Base-by-base conservation (phyloP, 306 rosid species). In the Herpetospermum pedunculosum region DNA sequence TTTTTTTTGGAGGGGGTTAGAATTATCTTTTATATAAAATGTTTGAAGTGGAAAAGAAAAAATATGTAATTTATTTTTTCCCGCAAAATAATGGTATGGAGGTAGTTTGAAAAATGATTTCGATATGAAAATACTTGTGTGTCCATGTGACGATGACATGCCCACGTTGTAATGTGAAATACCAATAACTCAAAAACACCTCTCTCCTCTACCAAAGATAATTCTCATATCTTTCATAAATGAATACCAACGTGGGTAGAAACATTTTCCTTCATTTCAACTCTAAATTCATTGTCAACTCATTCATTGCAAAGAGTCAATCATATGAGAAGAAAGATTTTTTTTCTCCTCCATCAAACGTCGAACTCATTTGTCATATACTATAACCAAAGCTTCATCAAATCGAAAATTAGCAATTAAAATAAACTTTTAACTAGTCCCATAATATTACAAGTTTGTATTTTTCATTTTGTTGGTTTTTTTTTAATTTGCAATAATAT, bases 121-220 rank as follows among this genome's bases (percentile, higher is more conserved):
- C 43, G 32, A 60, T 34, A 62, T 34, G 9, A 62, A 34, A 14
- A 62, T 16, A 19, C 37, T 60, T 64, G 25, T 5, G 28, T 35
- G 72, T 63, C 28, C 49, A 37, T 65, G 72, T 38, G 49, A 65
- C 21, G 16, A 65, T 65, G 72, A 21, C 72, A 65, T 65, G 34
- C 47, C 72, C 49, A 64, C 48, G 70, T 64, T 64, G 23, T 30
- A 60, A 62, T 62, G 44, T 18, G 44, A 34, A 58, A 62, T 21
- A 21, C 34, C 72, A 63, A 37, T n/a, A 63, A 63, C 48, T 63
- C 48, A n/a, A n/a, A n/a, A n/a, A n/a, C n/a, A n/a, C n/a, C n/a
- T n/a, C n/a, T n/a, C n/a, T n/a, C n/a, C n/a, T n/a, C n/a, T n/a
- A n/a, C n/a, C n/a, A n/a, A n/a, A n/a, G n/a, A n/a, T n/a, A n/a